Evolutionary conservation across 2,329 filamentous ascomycete genomes (phyloP).

Genomic region (Mollisia scopiformis): DNA sequence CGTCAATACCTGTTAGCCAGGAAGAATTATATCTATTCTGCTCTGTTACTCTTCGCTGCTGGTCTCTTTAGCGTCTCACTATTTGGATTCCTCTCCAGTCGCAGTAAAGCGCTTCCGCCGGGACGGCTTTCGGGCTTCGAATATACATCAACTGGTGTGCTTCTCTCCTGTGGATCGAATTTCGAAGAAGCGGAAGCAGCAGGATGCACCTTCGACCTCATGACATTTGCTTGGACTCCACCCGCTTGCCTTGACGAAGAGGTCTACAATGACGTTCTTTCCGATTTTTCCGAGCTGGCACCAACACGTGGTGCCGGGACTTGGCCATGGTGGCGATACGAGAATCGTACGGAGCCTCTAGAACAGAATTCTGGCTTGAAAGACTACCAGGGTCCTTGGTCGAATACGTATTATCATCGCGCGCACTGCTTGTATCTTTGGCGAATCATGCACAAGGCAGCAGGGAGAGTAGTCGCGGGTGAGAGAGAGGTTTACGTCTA

Average conservation of each 20-base stretch:
- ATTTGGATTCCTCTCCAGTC: not conserved
- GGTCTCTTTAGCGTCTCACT: not conserved
- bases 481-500: not conserved
- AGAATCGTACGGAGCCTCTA: conserved; percentile 3
- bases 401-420: not conserved
- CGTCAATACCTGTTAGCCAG: not conserved
- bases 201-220: conserved; percentile 7
- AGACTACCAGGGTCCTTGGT: not conserved
- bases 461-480: not conserved
- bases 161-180: conserved; percentile 1
- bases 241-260: conserved; percentile 1
- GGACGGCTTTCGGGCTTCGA: conserved; percentile 2
- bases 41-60: not conserved
- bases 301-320: not conserved
- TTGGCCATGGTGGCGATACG: conserved; percentile 7
- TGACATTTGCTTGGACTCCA: conserved; percentile 7
- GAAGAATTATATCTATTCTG: not conserved
- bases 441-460: not conserved
- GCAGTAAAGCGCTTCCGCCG: not conserved
- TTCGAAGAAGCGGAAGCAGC: conserved; percentile 7
- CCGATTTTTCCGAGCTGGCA: not conserved
- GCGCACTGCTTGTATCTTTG: conserved; percentile 3
- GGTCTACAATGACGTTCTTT: not conserved
- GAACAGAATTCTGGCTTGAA: conserved; percentile 3
- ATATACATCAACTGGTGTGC: not conserved